Evolutionary conservation across 2,329 filamentous ascomycete genomes (phyloP), one percentile per base, ranked within the genome.

Genomic region (Akanthomyces dipterigenus): DNA sequence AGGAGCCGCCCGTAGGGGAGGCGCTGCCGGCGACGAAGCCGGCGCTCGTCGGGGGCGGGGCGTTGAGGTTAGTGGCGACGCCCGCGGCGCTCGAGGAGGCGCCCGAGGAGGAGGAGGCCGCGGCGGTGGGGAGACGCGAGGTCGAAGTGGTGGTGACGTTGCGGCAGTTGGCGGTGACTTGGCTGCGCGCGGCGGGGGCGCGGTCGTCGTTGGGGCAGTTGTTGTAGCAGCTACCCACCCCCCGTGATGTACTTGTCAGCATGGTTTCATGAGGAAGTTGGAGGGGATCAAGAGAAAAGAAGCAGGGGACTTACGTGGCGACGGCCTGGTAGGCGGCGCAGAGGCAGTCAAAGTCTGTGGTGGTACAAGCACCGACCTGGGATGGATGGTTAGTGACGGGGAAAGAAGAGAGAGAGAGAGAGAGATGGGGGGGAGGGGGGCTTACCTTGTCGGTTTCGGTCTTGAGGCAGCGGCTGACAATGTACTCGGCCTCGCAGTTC

Each of bases 171-270:
- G 76, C 74, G 62, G 73, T 76, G 62, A 77, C 78, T 64, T 78
- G 75, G 65, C 72, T 68, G 55, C 71, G 64, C 65, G 72, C 73
- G 22, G 69, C 59, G 57, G 66, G 59, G 63, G 67, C 71, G 50
- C 76, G 73, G 55, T 68, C 1, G 70, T 83, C 80, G 67, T 78
- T 73, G 68, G 81, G 81, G 75, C 81, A 83, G 77, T 83, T 82
- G 76, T 81, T 80, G 74, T 76, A 83, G 78, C 80, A 83, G 64
- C 78, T 80, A 61, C n/a, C n/a, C n/a, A n/a, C n/a, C n/a, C n/a
- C n/a, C n/a, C n/a, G n/a, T n/a, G n/a, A n/a, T n/a, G n/a, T n/a
- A n/a, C n/a, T n/a, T n/a, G n/a, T 24, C 24, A 54, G 24, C 34
- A 9, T 61, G 61, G n/a, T 51, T 20, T 50, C 34, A 58, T 18